Base-by-base conservation (phyloP, 2,329 filamentous ascomycete genomes). In the Neofusicoccum sp. region DNA sequence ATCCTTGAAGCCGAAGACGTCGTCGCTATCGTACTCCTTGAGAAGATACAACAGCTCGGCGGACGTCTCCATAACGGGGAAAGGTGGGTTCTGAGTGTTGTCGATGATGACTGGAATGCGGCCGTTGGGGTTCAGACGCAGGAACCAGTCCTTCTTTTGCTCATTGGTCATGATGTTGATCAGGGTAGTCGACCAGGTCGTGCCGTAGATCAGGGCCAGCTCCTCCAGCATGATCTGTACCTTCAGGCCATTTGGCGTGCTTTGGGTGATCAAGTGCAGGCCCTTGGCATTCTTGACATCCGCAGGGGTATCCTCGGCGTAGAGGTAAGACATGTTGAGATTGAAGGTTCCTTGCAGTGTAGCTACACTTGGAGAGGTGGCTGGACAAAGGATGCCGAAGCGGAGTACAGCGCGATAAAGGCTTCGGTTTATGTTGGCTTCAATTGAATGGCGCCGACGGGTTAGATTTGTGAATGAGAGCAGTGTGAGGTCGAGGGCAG, bases 211-310 rank as follows among this genome's bases (percentile, higher is more conserved):
- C 14, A 80, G 78, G 43, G 78, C 78, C 26, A 84, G 72, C 67
- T 84, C 82, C 65, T 84, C 82, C n/a, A 83, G 78, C 63, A 83
- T 71, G 67, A 83, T 82, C 66, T 82, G 79, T 1, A 81, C 77
- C 24, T 81, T 80, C 63, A 80, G 74, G 30, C 80, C 80, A 68
- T 83, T 84, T 41, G 80, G 80, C 1, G 81, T 83, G 65, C 69
- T 77, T 66, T 75, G 73, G 0, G 81, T 84, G 66, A 84, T 74
- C 3, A 84, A 71, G 65, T 83, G 80, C 36, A 84, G 73, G 38
- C 81, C 82, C 71, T 67, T 80, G 61, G 79, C 78, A 58, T 78
- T 73, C 67, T 78, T 78, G 62, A 81, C 76, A 26, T 77, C 75
- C 9, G 70, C 71, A 8, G 78, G 78, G 1, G 78, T 80, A 38